These are phyloP conservation scores for Ocimum tenuiflorum DNA, from an alignment of 257 asterid species.

Conservation along the genomic window DNA sequence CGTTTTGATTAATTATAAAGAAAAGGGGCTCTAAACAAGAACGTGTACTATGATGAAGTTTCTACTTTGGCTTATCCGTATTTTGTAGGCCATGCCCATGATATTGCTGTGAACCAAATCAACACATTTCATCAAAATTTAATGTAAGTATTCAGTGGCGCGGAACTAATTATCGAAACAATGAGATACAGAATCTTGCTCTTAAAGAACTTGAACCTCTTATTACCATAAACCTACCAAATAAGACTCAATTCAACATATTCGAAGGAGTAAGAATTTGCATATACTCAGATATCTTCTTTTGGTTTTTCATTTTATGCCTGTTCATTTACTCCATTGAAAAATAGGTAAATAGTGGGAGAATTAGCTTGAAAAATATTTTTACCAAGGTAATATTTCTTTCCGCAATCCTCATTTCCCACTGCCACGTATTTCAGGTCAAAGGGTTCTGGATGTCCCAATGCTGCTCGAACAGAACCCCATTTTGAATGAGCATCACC, in stretches of 20 bases:
- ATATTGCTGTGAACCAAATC: too few species aligned
- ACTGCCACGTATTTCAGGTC: conserved; percentile 84
- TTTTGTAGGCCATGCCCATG: too few species aligned
- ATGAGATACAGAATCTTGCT: too few species aligned
- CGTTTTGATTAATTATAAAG: background rate
- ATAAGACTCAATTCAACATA: background rate
- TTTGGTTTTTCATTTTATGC: background rate
- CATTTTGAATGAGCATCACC: conserved; percentile 72
- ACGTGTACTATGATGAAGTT: background rate
- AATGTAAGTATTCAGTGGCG: too few species aligned
- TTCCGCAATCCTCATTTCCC: conserved; percentile 93
- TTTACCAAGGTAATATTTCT: conserved; percentile 69
- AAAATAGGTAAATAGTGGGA: background rate
- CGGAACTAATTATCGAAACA: too few species aligned
- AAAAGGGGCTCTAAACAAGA: background rate
- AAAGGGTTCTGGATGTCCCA: conserved; percentile 93
- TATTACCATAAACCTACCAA: background rate
- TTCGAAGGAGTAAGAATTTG: background rate
- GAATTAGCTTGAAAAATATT: background rate
- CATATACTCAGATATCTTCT: background rate
- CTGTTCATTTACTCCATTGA: background rate
- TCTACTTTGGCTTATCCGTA: background rate
- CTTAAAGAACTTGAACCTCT: background rate
- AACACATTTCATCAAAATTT: too few species aligned
- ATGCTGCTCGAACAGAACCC: conserved; percentile 84